Conservation (phyloP, 2,329 filamentous ascomycete species). For the Xylaria sp. region DNA sequence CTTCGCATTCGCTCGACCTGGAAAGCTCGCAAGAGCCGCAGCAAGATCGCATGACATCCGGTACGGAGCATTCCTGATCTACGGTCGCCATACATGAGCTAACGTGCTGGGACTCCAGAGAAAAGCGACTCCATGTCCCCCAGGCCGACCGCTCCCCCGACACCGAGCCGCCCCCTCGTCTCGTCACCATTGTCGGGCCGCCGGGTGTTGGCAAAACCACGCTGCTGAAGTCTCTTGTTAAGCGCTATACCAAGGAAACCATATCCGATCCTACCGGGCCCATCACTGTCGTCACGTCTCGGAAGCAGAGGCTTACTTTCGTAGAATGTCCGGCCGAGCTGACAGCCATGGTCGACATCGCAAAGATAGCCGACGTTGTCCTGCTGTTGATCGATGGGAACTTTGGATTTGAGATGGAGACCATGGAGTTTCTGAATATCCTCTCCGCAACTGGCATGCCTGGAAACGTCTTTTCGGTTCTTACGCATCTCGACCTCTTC, state of each 20-base stretch:
- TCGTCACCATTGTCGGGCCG: constrained; percentile 94
- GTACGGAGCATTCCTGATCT: constrained; percentile 11
- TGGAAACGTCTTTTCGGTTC: constrained; percentile 95
- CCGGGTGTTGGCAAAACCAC: constrained; percentile 97
- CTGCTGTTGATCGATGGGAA: constrained; percentile 98
- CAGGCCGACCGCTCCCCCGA: constrained; percentile 95
- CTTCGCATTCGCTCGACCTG: constrained; percentile 85
- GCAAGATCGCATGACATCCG: constrained; percentile 59
- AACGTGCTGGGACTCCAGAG: constrained; percentile 68
- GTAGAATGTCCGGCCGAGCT: constrained; percentile 97
- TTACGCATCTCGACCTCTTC: constrained; percentile 96
- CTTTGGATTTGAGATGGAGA: constrained; percentile 99
- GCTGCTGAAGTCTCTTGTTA: constrained; percentile 89
- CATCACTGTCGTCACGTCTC: constrained; percentile 95
- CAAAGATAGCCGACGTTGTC: constrained; percentile 97
- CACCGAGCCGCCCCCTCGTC: constrained; percentile 84
- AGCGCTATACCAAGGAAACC: constrained; percentile 80
- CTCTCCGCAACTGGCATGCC: constrained; percentile 96
- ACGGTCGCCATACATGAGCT: constrained; percentile 3
- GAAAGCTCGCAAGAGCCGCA: constrained; percentile 79
- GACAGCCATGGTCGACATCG: constrained; percentile 95
- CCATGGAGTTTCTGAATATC: constrained; percentile 98
- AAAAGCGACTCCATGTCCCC: constrained; percentile 95
- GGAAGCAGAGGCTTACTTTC: constrained; percentile 93
- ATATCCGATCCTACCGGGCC: constrained; percentile 89